Conservation (phyloP, 148 eudicot species). For the Vaccinium corymbosum region DNA sequence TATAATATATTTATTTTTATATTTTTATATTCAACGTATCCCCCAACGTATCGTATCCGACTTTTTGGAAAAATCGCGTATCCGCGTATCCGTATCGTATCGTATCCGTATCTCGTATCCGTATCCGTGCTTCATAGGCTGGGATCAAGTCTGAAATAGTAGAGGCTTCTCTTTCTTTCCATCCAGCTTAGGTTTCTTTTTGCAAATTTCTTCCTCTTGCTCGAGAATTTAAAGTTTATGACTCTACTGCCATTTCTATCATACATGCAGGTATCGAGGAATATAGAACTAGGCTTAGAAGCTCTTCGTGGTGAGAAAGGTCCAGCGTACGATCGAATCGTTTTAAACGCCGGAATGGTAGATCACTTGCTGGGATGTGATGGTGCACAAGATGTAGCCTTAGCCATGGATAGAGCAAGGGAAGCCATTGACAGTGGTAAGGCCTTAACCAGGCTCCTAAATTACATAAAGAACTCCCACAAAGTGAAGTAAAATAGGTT, state of each 20-base stretch:
- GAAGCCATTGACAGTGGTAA: slow-evolving; percentile 93
- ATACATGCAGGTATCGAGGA: slow-evolving; percentile 58
- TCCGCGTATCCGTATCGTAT: no score
- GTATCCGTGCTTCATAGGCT: no score
- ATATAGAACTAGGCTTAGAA: slow-evolving; percentile 84
- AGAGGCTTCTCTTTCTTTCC: neutral
- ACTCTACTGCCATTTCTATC: neutral
- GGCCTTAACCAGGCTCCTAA: slow-evolving; percentile 65
- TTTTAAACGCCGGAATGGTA: slow-evolving; percentile 77
- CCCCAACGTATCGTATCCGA: no score
- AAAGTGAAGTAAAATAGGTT: slow-evolving; percentile 29
- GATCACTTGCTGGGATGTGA: slow-evolving; percentile 93
- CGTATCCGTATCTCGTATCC: no score
- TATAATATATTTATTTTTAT: no score
- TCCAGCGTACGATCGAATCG: slow-evolving; percentile 84
- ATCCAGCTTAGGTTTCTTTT: neutral
- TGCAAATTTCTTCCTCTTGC: neutral
- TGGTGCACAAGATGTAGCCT: slow-evolving; percentile 71
- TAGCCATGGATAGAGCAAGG: slow-evolving; percentile 79
- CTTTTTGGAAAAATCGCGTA: no score
- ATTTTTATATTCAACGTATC: no score
- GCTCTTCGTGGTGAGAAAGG: slow-evolving; percentile 93
- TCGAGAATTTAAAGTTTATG: neutral
- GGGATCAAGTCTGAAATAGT: neutral
- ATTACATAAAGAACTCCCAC: slow-evolving; percentile 72